A percentile compares a stretch with the other conserved stretches of the same genome.
Evolutionary conservation across 1,284 basidiomycete species (phyloP).

Genomic region (Cutaneotrichosporon curvatum): DNA sequence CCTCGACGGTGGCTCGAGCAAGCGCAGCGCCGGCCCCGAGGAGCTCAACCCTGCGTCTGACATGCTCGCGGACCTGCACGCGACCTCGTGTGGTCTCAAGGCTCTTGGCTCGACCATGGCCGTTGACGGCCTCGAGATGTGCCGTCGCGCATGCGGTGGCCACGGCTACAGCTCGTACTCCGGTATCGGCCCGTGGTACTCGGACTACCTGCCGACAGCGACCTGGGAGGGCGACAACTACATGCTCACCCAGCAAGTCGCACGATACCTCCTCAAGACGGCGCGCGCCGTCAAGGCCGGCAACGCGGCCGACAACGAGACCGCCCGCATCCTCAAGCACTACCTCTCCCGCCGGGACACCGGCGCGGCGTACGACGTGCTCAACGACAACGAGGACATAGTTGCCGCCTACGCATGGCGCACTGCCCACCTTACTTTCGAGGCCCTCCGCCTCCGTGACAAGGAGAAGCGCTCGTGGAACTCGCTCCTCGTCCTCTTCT

Average conservation of each 20-base stretch:
- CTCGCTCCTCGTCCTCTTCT: conserved; percentile 20
- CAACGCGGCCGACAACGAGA: conserved; percentile 52
- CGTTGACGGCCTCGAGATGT: conserved; percentile 52
- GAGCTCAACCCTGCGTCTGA: conserved; percentile 18
- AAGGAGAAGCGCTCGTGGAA: conserved; percentile 36
- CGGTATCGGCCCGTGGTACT: conserved; percentile 52
- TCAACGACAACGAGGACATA: conserved; percentile 51
- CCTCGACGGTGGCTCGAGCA: conserved; percentile 4
- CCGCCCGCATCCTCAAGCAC: conserved; percentile 35
- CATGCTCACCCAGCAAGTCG: conserved; percentile 52
- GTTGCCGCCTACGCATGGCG: conserved; percentile 51
- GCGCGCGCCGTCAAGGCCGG: conserved; percentile 52
- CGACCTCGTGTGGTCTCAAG: conserved; percentile 16
- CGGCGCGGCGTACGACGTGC: conserved; percentile 36
- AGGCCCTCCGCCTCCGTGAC: conserved; percentile 43
- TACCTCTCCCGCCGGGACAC: conserved; percentile 47
- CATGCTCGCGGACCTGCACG: conserved; percentile 17
- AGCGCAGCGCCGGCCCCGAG: conserved; percentile 15
- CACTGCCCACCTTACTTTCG: conserved; percentile 35
- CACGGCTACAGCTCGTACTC: conserved; percentile 56
- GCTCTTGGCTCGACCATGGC: conserved; percentile 46
- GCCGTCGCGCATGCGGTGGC: conserved; percentile 52
- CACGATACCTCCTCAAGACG: conserved; percentile 49
- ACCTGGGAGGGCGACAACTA: conserved; percentile 56
- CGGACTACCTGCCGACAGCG: conserved; percentile 51